phyloP scores from a whole-genome alignment of 371 early-diverging fungal genomes.

The Rhizopus delemar region DNA sequence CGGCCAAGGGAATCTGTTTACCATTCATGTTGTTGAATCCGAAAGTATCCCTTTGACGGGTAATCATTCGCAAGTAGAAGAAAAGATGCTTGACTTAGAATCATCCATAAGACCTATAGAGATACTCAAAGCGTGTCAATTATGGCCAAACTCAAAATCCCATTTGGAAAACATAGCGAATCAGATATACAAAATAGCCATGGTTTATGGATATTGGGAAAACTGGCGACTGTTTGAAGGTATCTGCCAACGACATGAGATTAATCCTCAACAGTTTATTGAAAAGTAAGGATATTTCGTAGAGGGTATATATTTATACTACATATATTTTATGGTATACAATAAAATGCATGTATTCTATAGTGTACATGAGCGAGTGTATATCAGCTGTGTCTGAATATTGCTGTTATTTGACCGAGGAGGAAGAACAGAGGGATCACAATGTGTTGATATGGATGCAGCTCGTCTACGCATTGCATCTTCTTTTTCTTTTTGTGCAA shows the following conservation, averaged over 20 bases:
- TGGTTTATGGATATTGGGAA: conserved; percentile 47
- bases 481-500: conserved; percentile 35
- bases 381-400: conserved; percentile 19
- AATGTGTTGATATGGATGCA: conserved; percentile 17
- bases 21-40: conserved; percentile 20
- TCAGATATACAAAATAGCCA: conserved; percentile 32
- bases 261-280: conserved; percentile 28
- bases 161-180: conserved; percentile 21
- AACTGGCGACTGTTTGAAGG: conserved; percentile 45
- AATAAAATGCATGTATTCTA: conserved; percentile 19
- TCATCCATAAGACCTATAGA: conserved; percentile 24
- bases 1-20: conserved; percentile 11
- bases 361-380: conserved; percentile 23
- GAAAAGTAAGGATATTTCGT: background rate
- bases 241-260: conserved; percentile 38
- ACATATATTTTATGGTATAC: conserved; percentile 16
- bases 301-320: background rate
- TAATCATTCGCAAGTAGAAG: background rate
- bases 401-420: background rate
- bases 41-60: background rate
- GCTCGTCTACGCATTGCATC: conserved; percentile 29
- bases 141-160: conserved; percentile 23
- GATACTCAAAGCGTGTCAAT: conserved; percentile 33
- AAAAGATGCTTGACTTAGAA: conserved; percentile 8
- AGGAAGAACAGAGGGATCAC: background rate